Base-by-base conservation (phyloP, 164 flowering plant species). In the Echeveria elegans region DNA sequence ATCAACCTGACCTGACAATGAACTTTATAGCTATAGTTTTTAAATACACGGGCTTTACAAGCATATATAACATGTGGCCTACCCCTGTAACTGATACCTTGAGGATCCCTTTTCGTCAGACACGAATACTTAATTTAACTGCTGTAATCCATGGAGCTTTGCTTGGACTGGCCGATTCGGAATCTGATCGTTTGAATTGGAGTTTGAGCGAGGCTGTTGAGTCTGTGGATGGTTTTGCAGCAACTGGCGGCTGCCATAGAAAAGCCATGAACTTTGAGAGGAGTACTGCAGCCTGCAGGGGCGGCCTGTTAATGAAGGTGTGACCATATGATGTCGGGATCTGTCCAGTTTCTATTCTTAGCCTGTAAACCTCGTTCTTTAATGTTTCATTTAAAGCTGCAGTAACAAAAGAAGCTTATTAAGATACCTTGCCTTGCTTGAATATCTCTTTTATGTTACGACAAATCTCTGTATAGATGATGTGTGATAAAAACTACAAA, bases 351-450 rank as follows among this genome's bases (percentile, higher is more conserved):
- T 77, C 88, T 59, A 90, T 85, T 80, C 81, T 90, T 28, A 92
- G 88, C 50, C 87, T 78, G 72, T 90, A 88, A 66, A 92, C 82
- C 79, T 92, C 95, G 32, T 85, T 89, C 75, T 81, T 82, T 73
- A 92, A 75, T 15, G 91, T 77, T 38, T 90, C 96, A 71, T 88
- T 90, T 67, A 90, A 72, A 50, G 92, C 97, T 92, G 84, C 59
- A 75, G 61, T 45, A 60, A 32, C 52, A 43, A 69, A 47, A 21
- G 6, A 72, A 23, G 50, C 36, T 19, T 45, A 15, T 16, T 60
- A 4, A 28, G 12, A 23, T 68, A 21, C 31, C 8, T 11, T 1
- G 29, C 24, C 45, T 21, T 56, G 18, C 32, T 12, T 2, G 47
- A 4, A 43, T 7, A 2, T 11, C 15, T 56, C 16, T 26, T 14